Evolutionary conservation across 768 basidiomycete genomes (phyloP).

Genomic region (Tylopilus plumbeoviolaceoides): DNA sequence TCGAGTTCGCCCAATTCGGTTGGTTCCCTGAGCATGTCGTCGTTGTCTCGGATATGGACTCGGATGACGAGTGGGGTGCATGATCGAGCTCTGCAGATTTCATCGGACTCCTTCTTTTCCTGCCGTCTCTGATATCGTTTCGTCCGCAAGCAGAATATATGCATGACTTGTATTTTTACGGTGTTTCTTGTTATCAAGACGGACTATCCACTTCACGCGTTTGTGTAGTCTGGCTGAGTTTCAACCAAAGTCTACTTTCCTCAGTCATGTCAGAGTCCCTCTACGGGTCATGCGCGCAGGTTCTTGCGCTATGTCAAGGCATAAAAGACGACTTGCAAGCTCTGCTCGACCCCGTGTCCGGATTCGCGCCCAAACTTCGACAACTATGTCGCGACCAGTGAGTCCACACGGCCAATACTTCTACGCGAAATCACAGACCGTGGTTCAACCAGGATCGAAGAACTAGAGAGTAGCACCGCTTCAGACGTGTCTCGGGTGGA

Average conservation of each 20-base stretch:
- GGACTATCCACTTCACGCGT: neutral
- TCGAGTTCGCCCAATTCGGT: constrained; percentile 51
- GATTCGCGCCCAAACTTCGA: constrained; percentile 65
- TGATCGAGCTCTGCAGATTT: neutral
- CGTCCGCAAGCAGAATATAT: neutral
- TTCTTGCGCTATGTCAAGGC: constrained; percentile 56
- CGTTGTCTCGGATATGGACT: constrained; percentile 6
- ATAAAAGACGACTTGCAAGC: constrained; percentile 52
- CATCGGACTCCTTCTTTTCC: neutral
- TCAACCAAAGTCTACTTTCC: neutral
- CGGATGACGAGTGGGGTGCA: constrained; percentile 23
- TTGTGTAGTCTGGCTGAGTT: neutral
- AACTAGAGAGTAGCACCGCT: constrained; percentile 42
- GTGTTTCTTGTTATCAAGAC: neutral
- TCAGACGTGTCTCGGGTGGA: constrained; percentile 43
- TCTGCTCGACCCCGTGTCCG: constrained; percentile 60
- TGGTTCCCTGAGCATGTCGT: constrained; percentile 52
- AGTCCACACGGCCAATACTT: constrained; percentile 20
- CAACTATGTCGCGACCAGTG: constrained; percentile 55
- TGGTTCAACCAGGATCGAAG: constrained; percentile 42
- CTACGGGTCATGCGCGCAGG: constrained; percentile 65
- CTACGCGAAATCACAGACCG: neutral
- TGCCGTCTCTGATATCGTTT: neutral
- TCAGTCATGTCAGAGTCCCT: constrained; percentile 35
- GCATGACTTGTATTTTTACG: neutral